Conservation (phyloP, 176 grass and related monocot species). For the Carex myosuroides region DNA sequence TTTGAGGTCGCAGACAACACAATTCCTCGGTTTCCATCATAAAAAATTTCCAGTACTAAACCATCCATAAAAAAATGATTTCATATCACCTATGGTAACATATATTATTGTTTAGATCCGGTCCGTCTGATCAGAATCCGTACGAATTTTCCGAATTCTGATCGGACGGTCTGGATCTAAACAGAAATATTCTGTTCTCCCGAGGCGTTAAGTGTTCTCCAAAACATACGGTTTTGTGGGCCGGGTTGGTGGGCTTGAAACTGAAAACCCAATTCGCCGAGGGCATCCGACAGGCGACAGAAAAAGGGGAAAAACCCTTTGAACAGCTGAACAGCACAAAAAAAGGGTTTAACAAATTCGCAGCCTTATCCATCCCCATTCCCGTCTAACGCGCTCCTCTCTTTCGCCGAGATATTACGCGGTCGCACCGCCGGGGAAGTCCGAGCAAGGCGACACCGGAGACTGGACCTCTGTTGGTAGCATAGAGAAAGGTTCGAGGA, state of each 20-base stretch:
- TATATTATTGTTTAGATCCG: too few species aligned
- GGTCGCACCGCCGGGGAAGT: neutral
- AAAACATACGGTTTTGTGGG: neutral
- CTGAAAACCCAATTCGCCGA: neutral
- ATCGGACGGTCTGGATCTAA: too few species aligned
- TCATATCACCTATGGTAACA: too few species aligned
- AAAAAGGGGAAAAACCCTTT: neutral
- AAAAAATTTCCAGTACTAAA: neutral
- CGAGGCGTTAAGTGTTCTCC: too few species aligned
- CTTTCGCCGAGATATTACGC: neutral
- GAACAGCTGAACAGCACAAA: neutral
- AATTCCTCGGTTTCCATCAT: neutral
- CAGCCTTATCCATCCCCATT: slow-evolving; percentile 24
- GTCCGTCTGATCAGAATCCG: too few species aligned
- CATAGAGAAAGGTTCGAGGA: neutral
- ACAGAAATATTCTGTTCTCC: too few species aligned
- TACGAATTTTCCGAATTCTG: too few species aligned
- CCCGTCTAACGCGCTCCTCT: neutral
- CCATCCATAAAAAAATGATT: neutral
- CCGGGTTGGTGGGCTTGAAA: neutral
- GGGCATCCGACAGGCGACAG: neutral
- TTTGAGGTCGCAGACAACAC: neutral
- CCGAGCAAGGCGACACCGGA: neutral
- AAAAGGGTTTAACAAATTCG: neutral
- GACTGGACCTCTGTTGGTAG: neutral